phyloP scores from a whole-genome alignment of 768 basidiomycete genomes.

The Lactarius tabidus region DNA sequence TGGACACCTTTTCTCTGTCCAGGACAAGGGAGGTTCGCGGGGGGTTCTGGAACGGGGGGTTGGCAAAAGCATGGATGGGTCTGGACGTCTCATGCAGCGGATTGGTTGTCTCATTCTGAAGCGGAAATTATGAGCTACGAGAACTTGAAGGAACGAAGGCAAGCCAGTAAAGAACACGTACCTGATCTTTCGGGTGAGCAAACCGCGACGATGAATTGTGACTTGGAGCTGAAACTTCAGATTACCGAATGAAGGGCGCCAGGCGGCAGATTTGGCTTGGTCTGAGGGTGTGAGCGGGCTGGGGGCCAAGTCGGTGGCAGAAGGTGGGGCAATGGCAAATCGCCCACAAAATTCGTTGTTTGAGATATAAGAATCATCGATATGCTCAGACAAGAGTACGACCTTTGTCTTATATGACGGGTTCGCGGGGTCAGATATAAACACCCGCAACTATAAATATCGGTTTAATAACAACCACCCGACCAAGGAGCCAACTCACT shows the following conservation, averaged over 20 bases:
- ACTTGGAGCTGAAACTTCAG: slow-evolving; percentile 7
- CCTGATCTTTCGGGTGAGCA: slow-evolving; percentile 2
- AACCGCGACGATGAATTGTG: slow-evolving; percentile 12
- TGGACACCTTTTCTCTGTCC: slow-evolving; percentile 8
- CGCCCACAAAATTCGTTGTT: slow-evolving; percentile 5
- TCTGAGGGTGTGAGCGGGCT: not conserved
- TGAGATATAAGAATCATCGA: not conserved
- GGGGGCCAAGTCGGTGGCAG: not conserved
- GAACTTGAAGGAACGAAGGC: not conserved
- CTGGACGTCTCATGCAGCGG: not conserved
- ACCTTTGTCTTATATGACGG: slow-evolving; percentile 5
- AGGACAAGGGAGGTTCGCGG: not conserved
- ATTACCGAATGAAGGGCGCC: not conserved
- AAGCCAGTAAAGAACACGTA: not conserved
- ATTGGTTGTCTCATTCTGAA: slow-evolving; percentile 6
- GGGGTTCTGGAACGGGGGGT: not conserved
- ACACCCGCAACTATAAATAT: not conserved
- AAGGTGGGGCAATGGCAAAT: slow-evolving; percentile 6
- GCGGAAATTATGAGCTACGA: not conserved
- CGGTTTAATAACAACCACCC: not conserved
- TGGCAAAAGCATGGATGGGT: not conserved
- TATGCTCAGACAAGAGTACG: not conserved
- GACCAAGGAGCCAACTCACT: slow-evolving; percentile 2
- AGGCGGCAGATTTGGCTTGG: not conserved
- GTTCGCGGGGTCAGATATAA: not conserved